A percentile compares a stretch with the other conserved stretches of the same genome.
Evolutionary conservation across 257 asterid species (phyloP).

Genomic region (Gentiana straminea): DNA sequence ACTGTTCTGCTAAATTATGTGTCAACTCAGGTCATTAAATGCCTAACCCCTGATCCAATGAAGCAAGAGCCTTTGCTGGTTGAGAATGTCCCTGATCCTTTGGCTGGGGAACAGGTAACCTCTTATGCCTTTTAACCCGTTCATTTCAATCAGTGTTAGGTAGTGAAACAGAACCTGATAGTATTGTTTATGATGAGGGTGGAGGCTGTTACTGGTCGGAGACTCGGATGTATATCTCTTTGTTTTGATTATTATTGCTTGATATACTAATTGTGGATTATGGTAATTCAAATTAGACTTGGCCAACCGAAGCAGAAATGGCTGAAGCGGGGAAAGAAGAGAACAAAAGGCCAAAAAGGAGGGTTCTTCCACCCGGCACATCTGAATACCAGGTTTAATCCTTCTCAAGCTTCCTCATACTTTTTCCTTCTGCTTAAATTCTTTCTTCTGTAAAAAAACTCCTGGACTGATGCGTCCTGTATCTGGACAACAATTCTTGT

Average conservation of each 20-base stretch:
- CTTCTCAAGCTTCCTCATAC: neutral
- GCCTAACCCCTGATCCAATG: constrained; percentile 78
- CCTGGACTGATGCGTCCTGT: constrained; percentile 7
- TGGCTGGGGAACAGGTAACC: constrained; percentile 96
- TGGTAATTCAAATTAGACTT: constrained; percentile 46
- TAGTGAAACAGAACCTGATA: too few species aligned
- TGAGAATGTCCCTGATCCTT: constrained; percentile 71
- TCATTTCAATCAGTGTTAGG: too few species aligned
- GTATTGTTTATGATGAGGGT: too few species aligned
- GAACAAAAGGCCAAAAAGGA: constrained; percentile 51
- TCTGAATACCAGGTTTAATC: constrained; percentile 82
- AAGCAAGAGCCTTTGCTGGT: constrained; percentile 73
- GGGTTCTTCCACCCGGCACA: constrained; percentile 63
- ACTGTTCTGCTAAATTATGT: too few species aligned
- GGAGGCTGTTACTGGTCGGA: neutral
- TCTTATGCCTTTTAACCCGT: neutral
- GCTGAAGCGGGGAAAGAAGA: constrained; percentile 66
- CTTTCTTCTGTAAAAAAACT: constrained; percentile 1
- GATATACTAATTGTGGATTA: constrained; percentile 7
- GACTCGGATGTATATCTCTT: constrained; percentile 5
- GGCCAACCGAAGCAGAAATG: constrained; percentile 98
- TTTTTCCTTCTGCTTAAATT: constrained; percentile 2
- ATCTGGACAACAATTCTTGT: constrained; percentile 15
- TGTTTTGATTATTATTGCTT: constrained; percentile 1
- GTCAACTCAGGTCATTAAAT: constrained; percentile 49